Evolutionary conservation across 2,329 filamentous ascomycete genomes (phyloP).

Genomic region (Dryadomyces quercivorus): DNA sequence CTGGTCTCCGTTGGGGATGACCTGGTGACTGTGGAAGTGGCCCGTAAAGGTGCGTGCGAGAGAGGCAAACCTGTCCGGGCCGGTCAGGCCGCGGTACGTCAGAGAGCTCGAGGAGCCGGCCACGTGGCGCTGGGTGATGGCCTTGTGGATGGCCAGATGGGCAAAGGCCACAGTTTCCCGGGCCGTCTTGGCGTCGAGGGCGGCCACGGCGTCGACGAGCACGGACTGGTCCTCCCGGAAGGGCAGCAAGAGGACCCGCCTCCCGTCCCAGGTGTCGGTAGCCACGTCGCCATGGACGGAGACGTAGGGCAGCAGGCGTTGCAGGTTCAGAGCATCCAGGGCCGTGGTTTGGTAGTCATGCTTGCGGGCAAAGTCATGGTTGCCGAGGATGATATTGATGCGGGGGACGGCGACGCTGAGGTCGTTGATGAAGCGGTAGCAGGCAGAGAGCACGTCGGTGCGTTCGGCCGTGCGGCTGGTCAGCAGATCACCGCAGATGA

Average conservation of each 20-base stretch:
- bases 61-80: slow-evolving; percentile 15
- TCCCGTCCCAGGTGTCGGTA: slow-evolving; percentile 17
- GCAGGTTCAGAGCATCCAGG: slow-evolving; percentile 18
- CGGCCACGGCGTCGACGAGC: slow-evolving; percentile 15
- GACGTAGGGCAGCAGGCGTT: slow-evolving; percentile 14
- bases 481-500: slow-evolving; percentile 21
- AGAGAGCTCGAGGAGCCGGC: slow-evolving; percentile 11
- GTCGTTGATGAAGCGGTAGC: slow-evolving; percentile 19
- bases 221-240: slow-evolving; percentile 21
- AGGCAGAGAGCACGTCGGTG: slow-evolving; percentile 19
- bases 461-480: slow-evolving; percentile 17
- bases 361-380: slow-evolving; percentile 21
- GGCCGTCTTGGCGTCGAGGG: slow-evolving; percentile 13
- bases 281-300: slow-evolving; percentile 15
- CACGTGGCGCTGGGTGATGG: slow-evolving; percentile 18
- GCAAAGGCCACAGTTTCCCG: slow-evolving; percentile 18
- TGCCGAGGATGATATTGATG: slow-evolving; percentile 21
- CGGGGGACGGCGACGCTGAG: slow-evolving; percentile 16
- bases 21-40: slow-evolving; percentile 21
- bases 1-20: slow-evolving; percentile 12
- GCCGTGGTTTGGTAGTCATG: slow-evolving; percentile 18
- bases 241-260: slow-evolving; percentile 19
- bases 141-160: slow-evolving; percentile 20
- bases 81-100: slow-evolving; percentile 17
- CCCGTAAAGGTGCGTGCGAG: slow-evolving; percentile 21